A percentile compares a stretch with the other conserved stretches of the same genome.
These are phyloP conservation scores for Strobilomyces echinocephalus DNA, from an alignment of 768 basidiomycete species.

Conservation along the genomic window DNA sequence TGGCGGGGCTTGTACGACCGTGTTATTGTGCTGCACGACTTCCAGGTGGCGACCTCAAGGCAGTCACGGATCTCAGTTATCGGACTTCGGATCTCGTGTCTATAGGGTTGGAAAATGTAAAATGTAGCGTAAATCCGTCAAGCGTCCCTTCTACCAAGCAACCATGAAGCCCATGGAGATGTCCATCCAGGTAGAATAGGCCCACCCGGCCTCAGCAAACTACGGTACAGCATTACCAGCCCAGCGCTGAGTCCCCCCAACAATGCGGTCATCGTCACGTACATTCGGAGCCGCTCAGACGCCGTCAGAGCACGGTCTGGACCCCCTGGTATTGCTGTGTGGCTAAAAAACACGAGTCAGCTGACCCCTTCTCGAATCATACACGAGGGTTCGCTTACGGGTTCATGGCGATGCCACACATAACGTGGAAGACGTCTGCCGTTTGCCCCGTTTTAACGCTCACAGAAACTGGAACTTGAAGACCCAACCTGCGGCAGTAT, in stretches of 20 bases:
- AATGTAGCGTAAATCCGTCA: conserved; percentile 16
- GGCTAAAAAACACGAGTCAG: conserved; percentile 33
- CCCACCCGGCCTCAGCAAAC: conserved; percentile 58
- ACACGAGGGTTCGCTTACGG: conserved; percentile 54
- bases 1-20: conserved; percentile 12
- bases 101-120: conserved; percentile 7
- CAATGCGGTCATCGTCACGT: conserved; percentile 67
- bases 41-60: conserved; percentile 33
- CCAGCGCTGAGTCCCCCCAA: conserved; percentile 73
- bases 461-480: conserved; percentile 94
- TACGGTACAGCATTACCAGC: conserved; percentile 65
- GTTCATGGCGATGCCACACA: conserved; percentile 79
- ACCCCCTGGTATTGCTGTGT: conserved; percentile 76
- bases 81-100: conserved; percentile 33
- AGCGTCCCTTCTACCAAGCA: conserved; percentile 48
- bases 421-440: conserved; percentile 83
- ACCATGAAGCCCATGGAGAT: conserved; percentile 62
- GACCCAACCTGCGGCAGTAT: conserved; percentile 81
- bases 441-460: conserved; percentile 82
- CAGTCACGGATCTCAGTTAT: conserved; percentile 34
- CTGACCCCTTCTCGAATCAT: conserved; percentile 1
- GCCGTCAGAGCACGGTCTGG: conserved; percentile 71
- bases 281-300: conserved; percentile 63
- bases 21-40: conserved; percentile 15
- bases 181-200: conserved; percentile 49